phyloP scores from a whole-genome alignment of 108 stramenopile species.

The Aurantiochytrium sp. region DNA sequence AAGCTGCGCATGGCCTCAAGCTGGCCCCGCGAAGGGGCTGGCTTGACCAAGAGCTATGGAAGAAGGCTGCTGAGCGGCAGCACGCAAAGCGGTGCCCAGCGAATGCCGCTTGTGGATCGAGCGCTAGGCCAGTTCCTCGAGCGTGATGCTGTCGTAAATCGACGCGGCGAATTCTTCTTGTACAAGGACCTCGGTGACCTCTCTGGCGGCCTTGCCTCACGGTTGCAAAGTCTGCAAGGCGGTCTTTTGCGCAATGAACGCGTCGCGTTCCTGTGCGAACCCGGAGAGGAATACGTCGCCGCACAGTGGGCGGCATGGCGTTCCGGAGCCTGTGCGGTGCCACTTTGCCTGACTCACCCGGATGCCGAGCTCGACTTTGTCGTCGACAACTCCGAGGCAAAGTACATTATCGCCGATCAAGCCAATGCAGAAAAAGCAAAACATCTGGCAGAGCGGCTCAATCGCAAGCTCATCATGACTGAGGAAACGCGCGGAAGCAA shows the following conservation, averaged over 20 bases:
- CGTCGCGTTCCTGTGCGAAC: neutral
- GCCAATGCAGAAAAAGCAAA: neutral
- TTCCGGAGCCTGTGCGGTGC: neutral
- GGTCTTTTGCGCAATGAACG: neutral
- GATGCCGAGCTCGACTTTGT: neutral
- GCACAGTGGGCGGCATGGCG: constrained; percentile 14
- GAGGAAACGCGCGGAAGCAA: neutral
- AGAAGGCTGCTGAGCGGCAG: neutral
- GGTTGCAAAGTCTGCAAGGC: neutral
- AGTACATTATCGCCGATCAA: neutral
- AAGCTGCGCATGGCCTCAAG: no score
- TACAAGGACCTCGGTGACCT: neutral
- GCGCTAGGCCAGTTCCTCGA: neutral
- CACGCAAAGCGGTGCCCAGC: neutral
- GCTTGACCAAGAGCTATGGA: no score
- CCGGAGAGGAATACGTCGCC: neutral
- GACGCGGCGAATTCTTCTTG: neutral
- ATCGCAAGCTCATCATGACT: neutral
- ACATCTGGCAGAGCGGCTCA: neutral
- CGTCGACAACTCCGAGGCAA: neutral
- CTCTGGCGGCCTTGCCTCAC: neutral
- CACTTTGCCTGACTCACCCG: neutral
- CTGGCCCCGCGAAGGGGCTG: no score
- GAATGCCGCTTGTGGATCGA: neutral
- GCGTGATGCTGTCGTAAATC: neutral